These are phyloP conservation scores for Rhizodiscina lignyota DNA, from an alignment of 495 filamentous ascomycete genomes.

Conservation along the genomic window DNA sequence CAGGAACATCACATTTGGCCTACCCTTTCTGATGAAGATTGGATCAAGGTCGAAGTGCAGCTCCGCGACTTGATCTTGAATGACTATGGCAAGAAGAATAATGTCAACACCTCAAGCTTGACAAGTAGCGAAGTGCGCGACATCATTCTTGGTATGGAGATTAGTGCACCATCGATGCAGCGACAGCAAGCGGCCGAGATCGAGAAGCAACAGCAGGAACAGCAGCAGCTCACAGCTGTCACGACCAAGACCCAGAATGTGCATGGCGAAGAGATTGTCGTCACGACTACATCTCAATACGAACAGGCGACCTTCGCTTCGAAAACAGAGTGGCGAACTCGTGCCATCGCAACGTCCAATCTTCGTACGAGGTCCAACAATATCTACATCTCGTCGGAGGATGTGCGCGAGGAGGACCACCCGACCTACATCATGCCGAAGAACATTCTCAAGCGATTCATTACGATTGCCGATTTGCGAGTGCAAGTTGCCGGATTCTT, in stretches of 20 bases:
- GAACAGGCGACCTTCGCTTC: conserved; percentile 96
- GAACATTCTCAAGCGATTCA: conserved; percentile 97
- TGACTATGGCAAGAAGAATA: conserved; percentile 99
- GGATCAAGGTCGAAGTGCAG: conserved; percentile 97
- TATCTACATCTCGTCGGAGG: conserved; percentile 93
- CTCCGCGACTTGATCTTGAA: conserved; percentile 91
- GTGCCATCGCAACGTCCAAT: conserved; percentile 93
- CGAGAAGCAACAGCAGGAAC: conserved; percentile 95
- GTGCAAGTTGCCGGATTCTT: conserved; percentile 93
- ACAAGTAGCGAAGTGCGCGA: conserved; percentile 95
- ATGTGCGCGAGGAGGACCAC: conserved; percentile 65
- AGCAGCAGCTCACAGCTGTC: conserved; percentile 89
- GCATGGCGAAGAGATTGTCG: conserved; percentile 94
- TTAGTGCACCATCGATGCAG: conserved; percentile 94
- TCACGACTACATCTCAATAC: conserved; percentile 92
- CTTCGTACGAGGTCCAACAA: conserved; percentile 91
- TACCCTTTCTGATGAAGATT: conserved; percentile 83
- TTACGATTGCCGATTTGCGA: conserved; percentile 91
- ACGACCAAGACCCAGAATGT: conserved; percentile 98
- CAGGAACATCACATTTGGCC: conserved; percentile 99
- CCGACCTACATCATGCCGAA: conserved; percentile 97
- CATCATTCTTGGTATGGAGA: conserved; percentile 99
- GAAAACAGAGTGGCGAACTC: conserved; percentile 96
- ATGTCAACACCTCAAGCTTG: conserved; percentile 92
- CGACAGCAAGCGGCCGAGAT: conserved; percentile 98